Conservation (phyloP, 2,329 filamentous ascomycete species). For the Hypoxylon sp. region DNA sequence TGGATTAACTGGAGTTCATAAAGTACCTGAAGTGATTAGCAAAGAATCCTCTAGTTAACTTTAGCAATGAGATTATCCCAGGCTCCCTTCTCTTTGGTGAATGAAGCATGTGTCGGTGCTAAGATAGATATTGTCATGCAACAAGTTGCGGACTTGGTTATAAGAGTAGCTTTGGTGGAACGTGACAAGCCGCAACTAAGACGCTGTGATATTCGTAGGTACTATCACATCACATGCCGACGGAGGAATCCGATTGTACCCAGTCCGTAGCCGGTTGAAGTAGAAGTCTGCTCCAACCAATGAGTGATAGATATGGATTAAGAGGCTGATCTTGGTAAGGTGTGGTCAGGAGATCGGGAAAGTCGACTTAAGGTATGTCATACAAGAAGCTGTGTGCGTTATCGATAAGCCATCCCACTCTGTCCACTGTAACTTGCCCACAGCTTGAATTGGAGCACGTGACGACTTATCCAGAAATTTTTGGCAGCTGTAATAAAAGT, state of each 20-base stretch:
- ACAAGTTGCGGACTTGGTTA: neutral
- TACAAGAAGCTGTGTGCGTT: no score
- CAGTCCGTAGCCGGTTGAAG: neutral
- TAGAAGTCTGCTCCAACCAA: no score
- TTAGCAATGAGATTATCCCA: neutral
- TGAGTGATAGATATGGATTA: neutral
- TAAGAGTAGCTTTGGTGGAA: neutral
- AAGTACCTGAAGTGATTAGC: neutral
- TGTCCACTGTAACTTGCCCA: conserved; percentile 6
- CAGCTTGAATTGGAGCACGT: conserved; percentile 37
- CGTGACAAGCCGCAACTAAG: neutral
- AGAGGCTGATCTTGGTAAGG: neutral
- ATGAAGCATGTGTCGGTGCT: neutral
- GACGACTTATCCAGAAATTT: conserved; percentile 46
- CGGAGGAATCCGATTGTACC: neutral
- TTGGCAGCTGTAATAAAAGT: conserved; percentile 36
- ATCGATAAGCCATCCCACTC: conserved; percentile 24
- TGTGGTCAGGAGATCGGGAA: neutral
- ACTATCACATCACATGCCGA: conserved; percentile 5
- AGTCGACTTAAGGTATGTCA: neutral
- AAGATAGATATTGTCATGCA: neutral
- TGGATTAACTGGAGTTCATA: neutral
- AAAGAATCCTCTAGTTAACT: neutral
- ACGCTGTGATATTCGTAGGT: conserved; percentile 6
- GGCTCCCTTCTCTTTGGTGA: neutral